Percentiles rank a stretch among this genome's conserved stretches.
Evolutionary conservation across 2,329 filamentous ascomycete genomes (phyloP).

Genomic region (Amauroascus verrucosus): DNA sequence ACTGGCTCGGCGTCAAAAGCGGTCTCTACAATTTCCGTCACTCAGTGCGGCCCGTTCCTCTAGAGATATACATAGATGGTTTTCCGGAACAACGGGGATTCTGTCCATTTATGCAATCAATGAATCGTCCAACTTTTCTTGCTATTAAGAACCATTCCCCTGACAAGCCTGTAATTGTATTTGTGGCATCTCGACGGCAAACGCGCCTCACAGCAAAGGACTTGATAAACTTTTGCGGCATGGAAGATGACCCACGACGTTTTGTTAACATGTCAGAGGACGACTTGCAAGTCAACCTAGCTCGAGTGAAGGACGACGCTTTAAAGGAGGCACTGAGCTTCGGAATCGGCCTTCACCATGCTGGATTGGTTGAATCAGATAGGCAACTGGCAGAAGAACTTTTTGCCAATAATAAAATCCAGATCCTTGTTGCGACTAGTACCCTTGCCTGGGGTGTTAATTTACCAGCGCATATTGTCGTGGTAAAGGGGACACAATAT

Average conservation of each 20-base stretch:
- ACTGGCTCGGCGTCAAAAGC: slow-evolving; percentile 95
- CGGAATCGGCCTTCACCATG: slow-evolving; percentile 93
- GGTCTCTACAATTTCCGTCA: slow-evolving; percentile 95
- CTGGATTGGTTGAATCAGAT: slow-evolving; percentile 90
- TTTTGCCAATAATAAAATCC: slow-evolving; percentile 95
- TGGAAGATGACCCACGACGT: slow-evolving; percentile 92
- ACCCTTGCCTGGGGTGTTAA: slow-evolving; percentile 98
- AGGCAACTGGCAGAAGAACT: slow-evolving; percentile 85
- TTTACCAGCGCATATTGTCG: slow-evolving; percentile 86
- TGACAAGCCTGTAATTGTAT: slow-evolving; percentile 94
- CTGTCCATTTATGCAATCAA: slow-evolving; percentile 95
- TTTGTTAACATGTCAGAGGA: slow-evolving; percentile 94
- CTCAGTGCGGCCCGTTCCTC: slow-evolving; percentile 86
- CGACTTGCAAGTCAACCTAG: slow-evolving; percentile 77
- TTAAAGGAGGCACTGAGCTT: slow-evolving; percentile 91
- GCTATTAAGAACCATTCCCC: slow-evolving; percentile 96
- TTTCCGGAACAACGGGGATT: slow-evolving; percentile 93
- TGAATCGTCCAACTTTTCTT: slow-evolving; percentile 94
- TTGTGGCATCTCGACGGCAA: slow-evolving; percentile 89
- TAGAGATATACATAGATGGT: slow-evolving; percentile 95
- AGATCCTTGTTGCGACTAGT: slow-evolving; percentile 89
- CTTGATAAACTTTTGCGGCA: slow-evolving; percentile 91
- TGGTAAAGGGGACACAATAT: slow-evolving; percentile 96
- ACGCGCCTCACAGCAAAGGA: slow-evolving; percentile 92
- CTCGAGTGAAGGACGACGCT: slow-evolving; percentile 83